phyloP scores from a whole-genome alignment of 2,329 filamentous ascomycete genomes.

The Anisogramma anomala region DNA sequence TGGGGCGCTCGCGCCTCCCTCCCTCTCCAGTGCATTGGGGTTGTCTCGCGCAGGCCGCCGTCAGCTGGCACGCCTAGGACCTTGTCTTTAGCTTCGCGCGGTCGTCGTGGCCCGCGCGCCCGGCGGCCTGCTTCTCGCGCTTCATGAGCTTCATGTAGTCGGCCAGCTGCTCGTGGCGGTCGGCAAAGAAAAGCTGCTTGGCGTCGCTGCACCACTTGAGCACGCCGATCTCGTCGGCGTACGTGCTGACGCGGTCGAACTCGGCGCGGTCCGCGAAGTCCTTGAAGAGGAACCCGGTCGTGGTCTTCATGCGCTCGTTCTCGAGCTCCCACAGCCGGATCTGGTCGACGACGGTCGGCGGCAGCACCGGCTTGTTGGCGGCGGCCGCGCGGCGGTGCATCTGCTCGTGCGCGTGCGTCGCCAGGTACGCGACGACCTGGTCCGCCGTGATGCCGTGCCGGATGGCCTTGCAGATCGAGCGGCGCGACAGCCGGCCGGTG shows the following conservation, averaged over 20 bases:
- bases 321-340: conserved; percentile 97
- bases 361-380: conserved; percentile 60
- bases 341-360: conserved; percentile 93
- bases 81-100: not conserved
- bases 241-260: conserved; percentile 58
- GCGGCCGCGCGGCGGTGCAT: conserved; percentile 59
- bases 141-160: conserved; percentile 58
- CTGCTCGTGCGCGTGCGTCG: conserved; percentile 87
- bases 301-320: conserved; percentile 83
- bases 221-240: conserved; percentile 85
- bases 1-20: too few species aligned
- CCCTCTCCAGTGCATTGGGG: not conserved
- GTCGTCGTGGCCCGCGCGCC: not conserved
- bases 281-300: conserved; percentile 74
- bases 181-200: conserved; percentile 82
- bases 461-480: conserved; percentile 79
- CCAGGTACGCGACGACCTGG: conserved; percentile 89
- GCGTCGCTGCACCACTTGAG: conserved; percentile 74
- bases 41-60: too few species aligned
- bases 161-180: conserved; percentile 76
- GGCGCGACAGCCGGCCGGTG: conserved; percentile 78
- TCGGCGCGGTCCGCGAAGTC: conserved; percentile 67
- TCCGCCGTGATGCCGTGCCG: conserved; percentile 84
- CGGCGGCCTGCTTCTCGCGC: conserved; percentile 18
- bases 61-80: too few species aligned